Evolutionary conservation across 306 rosid species (phyloP).

Genomic region (Purshia tridentata): DNA sequence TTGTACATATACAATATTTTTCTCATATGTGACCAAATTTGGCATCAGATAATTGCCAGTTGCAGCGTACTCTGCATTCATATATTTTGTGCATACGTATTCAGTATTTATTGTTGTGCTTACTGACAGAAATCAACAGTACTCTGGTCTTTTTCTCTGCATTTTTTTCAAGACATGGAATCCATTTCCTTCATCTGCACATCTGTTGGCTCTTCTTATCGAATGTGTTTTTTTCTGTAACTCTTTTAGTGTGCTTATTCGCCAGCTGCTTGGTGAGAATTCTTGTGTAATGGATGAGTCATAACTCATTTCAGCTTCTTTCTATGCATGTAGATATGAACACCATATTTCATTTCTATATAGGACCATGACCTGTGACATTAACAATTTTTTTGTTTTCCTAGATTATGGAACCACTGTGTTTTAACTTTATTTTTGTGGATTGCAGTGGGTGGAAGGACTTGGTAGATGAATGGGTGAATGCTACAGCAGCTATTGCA

Average conservation of each 20-base stretch:
- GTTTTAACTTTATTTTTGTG: conserved; percentile 27
- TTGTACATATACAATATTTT: not conserved
- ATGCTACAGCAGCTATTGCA: conserved; percentile 41
- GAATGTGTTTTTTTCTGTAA: not conserved
- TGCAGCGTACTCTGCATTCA: not conserved
- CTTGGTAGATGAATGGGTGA: conserved; percentile 81
- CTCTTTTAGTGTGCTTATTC: not conserved
- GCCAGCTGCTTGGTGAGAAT: not conserved
- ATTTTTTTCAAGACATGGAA: not conserved
- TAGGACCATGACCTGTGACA: not conserved
- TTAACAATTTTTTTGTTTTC: not conserved
- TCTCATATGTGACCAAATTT: not conserved
- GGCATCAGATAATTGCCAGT: not conserved
- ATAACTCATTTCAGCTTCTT: not conserved
- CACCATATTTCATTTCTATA: not conserved
- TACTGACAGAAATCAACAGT: not conserved
- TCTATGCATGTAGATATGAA: not conserved
- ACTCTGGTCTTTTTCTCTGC: not conserved
- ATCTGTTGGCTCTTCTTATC: not conserved
- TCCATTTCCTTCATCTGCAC: not conserved
- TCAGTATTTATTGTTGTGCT: not conserved
- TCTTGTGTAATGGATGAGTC: not conserved
- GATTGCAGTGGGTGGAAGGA: conserved; percentile 71
- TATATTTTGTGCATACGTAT: not conserved
- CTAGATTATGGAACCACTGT: not conserved